These are phyloP conservation scores for Murraya koenigii DNA, from an alignment of 345 rosid species.

Conservation along the genomic window DNA sequence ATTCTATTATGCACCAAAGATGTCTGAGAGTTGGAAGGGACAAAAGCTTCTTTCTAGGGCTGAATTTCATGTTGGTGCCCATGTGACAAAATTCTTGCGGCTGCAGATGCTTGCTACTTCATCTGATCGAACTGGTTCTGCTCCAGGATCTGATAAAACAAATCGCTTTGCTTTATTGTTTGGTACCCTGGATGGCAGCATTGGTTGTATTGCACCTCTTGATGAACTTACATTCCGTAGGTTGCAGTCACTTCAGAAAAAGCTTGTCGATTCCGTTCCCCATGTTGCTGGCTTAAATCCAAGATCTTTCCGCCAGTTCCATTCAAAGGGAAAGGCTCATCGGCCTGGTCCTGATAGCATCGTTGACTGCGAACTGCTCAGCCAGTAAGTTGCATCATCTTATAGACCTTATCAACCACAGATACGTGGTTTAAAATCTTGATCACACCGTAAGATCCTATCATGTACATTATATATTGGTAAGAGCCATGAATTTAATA, in stretches of 20 bases:
- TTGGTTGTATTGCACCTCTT: constrained; percentile 93
- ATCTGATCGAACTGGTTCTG: constrained; percentile 45
- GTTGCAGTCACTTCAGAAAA: constrained; percentile 85
- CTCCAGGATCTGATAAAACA: constrained; percentile 72
- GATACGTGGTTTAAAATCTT: neutral
- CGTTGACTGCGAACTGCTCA: constrained; percentile 88
- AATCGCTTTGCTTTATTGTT: constrained; percentile 85
- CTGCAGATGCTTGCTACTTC: constrained; percentile 79
- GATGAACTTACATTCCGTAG: constrained; percentile 92
- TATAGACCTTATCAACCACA: neutral
- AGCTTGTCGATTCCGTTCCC: constrained; percentile 87
- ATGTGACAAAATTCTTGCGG: constrained; percentile 84
- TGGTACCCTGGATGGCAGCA: constrained; percentile 91
- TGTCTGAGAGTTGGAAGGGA: constrained; percentile 98
- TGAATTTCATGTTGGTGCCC: constrained; percentile 92
- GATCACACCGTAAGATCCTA: neutral
- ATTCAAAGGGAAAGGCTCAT: constrained; percentile 75
- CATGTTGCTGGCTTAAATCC: constrained; percentile 96
- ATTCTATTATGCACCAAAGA: constrained; percentile 93
- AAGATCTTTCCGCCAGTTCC: constrained; percentile 85
- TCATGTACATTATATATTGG: neutral
- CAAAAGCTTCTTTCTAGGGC: constrained; percentile 95
- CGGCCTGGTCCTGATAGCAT: constrained; percentile 95
- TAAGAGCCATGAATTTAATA: neutral
- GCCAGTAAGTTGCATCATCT: constrained; percentile 65